Evolutionary conservation across 441 rosid species (phyloP), one percentile per base, ranked within the genome.

Genomic region (Aquilaria agallochum): DNA sequence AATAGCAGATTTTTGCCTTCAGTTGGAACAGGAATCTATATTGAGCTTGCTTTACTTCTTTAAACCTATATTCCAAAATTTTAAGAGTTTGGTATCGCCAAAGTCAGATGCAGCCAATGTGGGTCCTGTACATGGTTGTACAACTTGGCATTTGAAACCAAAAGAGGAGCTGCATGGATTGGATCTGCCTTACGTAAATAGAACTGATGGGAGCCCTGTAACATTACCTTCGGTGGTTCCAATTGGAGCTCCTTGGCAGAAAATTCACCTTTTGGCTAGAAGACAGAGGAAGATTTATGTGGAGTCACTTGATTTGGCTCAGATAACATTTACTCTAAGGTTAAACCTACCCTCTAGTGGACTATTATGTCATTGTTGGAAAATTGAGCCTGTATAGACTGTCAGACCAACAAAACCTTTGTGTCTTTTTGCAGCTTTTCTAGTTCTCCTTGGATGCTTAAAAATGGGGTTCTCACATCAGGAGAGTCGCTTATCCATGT

Each of bases 241-340:
- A 47, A 83, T 95, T 63, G 99, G 99, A 67, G 99, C 97, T 68
- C 99, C 99, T 67, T 88, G 97, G 99, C 97, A 95, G 75, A 75
- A 79, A 67, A 88, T 95, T 76, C 77, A 83, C 74, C 81, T 83
- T 65, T 78, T 86, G 77, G 96, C 96, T 55, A 80, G 95, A 84
- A 88, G 91, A 65, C 85, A 86, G 63, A 85, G 77, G 83, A 95
- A 91, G 70, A 80, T 95, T 60, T 95, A 87, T 73, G 86, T 95
- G 59, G 97, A 95, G 84, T 72, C 86, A 71, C 82, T 95, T 62
- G 84, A 91, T 74, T 67, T 95, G 68, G 87, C 92, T 57, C 89
- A 97, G 55, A 68, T 95, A 60, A 85, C 84, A 64, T 86, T 89
- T 74, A 84, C 85, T 50, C 82, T 95, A 63, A 91, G 97, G 99